Percentiles rank a stretch among this genome's conserved stretches.
These are phyloP conservation scores for Colletotrichum zoysiae DNA, from an alignment of 2,329 filamentous ascomycete species.

Conservation along the genomic window DNA sequence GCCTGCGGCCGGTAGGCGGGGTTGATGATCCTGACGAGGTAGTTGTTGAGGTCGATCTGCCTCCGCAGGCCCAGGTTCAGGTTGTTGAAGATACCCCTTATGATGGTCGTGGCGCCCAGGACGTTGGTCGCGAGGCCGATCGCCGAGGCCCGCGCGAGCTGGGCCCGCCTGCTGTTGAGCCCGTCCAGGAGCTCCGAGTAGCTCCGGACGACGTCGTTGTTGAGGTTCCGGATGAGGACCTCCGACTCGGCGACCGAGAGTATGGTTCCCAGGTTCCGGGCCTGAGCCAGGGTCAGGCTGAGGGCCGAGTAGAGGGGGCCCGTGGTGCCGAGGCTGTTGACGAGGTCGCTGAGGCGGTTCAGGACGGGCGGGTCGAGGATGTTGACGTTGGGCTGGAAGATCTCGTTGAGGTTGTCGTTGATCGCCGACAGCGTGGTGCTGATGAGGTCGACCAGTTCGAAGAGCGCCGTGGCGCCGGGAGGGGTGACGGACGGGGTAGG, in stretches of 20 bases:
- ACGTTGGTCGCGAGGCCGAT: not conserved
- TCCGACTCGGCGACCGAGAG: not conserved
- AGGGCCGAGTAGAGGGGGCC: not conserved
- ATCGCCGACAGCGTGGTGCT: not conserved
- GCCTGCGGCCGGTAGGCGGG: not conserved
- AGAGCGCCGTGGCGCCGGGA: not conserved
- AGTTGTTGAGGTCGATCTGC: not conserved
- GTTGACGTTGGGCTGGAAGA: not conserved
- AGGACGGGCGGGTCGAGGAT: not conserved
- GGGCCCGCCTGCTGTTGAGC: not conserved
- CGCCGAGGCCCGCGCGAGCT: not conserved
- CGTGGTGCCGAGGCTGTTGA: not conserved
- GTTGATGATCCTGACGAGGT: not conserved
- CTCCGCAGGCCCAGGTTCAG: not conserved
- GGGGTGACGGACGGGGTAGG: not conserved
- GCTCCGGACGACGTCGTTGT: not conserved
- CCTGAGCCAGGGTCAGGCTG: not conserved
- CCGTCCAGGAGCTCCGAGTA: not conserved
- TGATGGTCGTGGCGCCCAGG: not conserved
- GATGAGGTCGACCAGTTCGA: not conserved
- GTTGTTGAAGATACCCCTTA: not conserved
- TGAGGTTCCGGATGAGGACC: not conserved
- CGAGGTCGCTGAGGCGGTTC: not conserved
- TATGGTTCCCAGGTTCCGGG: not conserved
- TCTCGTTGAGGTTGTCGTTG: not conserved